Conservation (phyloP, 805 yeast species). For the Blastobotrys muscicola region DNA sequence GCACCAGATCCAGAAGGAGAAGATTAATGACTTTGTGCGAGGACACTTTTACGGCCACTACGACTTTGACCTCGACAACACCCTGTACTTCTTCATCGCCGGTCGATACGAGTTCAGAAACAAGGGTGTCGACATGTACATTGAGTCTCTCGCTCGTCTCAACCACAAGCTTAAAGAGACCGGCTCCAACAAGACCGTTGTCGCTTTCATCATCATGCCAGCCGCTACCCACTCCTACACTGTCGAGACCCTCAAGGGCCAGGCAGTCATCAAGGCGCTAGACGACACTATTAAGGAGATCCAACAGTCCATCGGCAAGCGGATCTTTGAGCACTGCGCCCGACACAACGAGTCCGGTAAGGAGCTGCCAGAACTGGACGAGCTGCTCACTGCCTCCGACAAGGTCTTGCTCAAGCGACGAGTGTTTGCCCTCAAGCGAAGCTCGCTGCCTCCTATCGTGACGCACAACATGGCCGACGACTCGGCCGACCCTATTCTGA, state of each 20-base stretch:
- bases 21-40: slow-evolving; percentile 86
- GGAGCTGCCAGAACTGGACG: slow-evolving; percentile 73
- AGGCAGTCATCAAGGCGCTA: slow-evolving; percentile 87
- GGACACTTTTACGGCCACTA: slow-evolving; percentile 97
- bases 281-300: slow-evolving; percentile 85
- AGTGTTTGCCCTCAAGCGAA: slow-evolving; percentile 85
- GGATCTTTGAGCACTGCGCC: slow-evolving; percentile 86
- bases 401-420: slow-evolving; percentile 83
- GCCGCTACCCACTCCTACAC: slow-evolving; percentile 91
- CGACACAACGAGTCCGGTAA: slow-evolving; percentile 42
- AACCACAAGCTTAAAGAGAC: slow-evolving; percentile 76
- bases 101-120: slow-evolving; percentile 96
- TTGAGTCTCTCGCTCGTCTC: slow-evolving; percentile 85
- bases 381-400: slow-evolving; percentile 77
- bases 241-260: slow-evolving; percentile 90
- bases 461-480: slow-evolving; percentile 97
- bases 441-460: slow-evolving; percentile 85
- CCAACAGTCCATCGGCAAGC: slow-evolving; percentile 73
- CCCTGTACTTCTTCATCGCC: slow-evolving; percentile 90
- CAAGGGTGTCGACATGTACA: slow-evolving; percentile 92
- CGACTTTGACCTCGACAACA: slow-evolving; percentile 89
- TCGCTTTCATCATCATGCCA: slow-evolving; percentile 97
- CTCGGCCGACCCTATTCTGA: slow-evolving; percentile 79
- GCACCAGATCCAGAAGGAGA: slow-evolving; percentile 85
- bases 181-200: slow-evolving; percentile 84